These are phyloP conservation scores for Daucus carota DNA, from an alignment of 129 eudicot species.

Conservation along the genomic window DH1_v3.0 NC_030386.2:36035501-36036000, in stretches of 20 bases:
- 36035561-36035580: no score
- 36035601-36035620: neutral
- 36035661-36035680: neutral
- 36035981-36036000: slow-evolving; percentile 11
- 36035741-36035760: neutral
- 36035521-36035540: no score
- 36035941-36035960: no score
- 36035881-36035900: neutral
- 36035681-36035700: slow-evolving; percentile 11
- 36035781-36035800: neutral
- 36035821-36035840: no score
- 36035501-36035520: no score
- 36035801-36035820: no score
- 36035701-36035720: no score
- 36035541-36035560: no score
- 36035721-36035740: neutral
- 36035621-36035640: neutral
- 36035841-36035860: no score
- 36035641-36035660: neutral
- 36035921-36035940: no score
- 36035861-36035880: no score
- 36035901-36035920: slow-evolving; percentile 1
- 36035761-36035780: neutral
- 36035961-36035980: no score
- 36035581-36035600: neutral